Percentiles rank a stretch among this genome's conserved stretches.
phyloP scores from a whole-genome alignment of 2,329 filamentous ascomycete genomes.

The Intubia oerlemansii region DNA sequence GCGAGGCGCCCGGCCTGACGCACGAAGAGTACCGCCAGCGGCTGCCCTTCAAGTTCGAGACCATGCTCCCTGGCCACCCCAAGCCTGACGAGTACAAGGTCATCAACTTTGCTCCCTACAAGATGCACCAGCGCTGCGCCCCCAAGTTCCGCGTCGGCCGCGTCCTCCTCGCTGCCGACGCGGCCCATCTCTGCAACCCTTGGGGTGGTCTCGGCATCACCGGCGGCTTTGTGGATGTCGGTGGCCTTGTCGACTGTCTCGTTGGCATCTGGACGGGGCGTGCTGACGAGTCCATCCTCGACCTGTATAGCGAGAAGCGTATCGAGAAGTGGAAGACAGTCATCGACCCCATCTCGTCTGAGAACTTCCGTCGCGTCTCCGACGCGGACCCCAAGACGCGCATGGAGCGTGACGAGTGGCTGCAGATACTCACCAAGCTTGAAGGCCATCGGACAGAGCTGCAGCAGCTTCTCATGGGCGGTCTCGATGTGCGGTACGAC shows the following conservation, averaged over 20 bases:
- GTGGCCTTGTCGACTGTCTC: conserved; percentile 38
- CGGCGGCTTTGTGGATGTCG: conserved; percentile 41
- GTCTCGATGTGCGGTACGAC: too few species aligned
- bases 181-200: conserved; percentile 33
- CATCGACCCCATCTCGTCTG: conserved; percentile 20
- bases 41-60: conserved; percentile 31
- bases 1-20: conserved; percentile 29
- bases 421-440: too few species aligned
- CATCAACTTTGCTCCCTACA: conserved; percentile 35
- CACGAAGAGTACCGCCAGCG: conserved; percentile 29
- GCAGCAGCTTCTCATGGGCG: too few species aligned
- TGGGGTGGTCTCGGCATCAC: conserved; percentile 41
- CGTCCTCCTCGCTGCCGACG: conserved; percentile 35
- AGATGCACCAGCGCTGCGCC: conserved; percentile 38
- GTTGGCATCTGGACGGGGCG: conserved; percentile 21
- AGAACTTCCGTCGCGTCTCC: conserved; percentile 22
- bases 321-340: conserved; percentile 22
- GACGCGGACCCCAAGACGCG: conserved; percentile 19
- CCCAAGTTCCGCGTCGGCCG: conserved; percentile 33
- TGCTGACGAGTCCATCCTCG: conserved; percentile 21
- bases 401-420: too few species aligned
- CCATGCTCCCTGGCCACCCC: conserved; percentile 36
- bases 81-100: conserved; percentile 34
- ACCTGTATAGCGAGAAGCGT: conserved; percentile 22
- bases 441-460: too few species aligned